These are phyloP conservation scores for Pythium biforme DNA, from an alignment of 352 stramenopile genomes.

Conservation along the genomic window DNA sequence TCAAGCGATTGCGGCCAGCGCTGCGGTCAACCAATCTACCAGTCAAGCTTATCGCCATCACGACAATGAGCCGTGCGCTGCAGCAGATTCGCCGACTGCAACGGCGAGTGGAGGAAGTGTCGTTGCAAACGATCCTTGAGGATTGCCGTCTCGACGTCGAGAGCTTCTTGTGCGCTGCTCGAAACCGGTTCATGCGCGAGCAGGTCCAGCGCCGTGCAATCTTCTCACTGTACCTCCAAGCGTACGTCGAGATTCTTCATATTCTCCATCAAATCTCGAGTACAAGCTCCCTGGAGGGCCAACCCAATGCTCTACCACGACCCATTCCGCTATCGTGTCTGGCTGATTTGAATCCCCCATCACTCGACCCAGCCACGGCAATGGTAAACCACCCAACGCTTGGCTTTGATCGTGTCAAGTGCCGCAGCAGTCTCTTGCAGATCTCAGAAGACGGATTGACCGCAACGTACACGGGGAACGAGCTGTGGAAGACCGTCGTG, in stretches of 20 bases:
- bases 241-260: constrained; percentile 56
- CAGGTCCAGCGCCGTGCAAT: constrained; percentile 54
- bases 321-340: constrained; percentile 23
- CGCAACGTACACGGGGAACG: constrained; percentile 73
- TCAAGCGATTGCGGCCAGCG: constrained; percentile 3
- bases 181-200: constrained; percentile 51
- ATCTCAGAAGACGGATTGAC: constrained; percentile 68
- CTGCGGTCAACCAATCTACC: constrained; percentile 52
- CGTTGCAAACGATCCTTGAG: constrained; percentile 3
- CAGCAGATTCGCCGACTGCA: constrained; percentile 6
- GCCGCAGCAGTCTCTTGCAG: constrained; percentile 52
- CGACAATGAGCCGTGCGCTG: constrained; percentile 49
- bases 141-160: constrained; percentile 22
- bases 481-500: constrained; percentile 90
- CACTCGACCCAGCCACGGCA: background rate
- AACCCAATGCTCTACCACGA: background rate
- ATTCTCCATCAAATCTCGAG: background rate
- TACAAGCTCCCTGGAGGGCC: background rate
- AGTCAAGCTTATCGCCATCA: constrained; percentile 58
- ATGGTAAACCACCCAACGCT: constrained; percentile 7
- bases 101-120: background rate
- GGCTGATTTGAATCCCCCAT: background rate
- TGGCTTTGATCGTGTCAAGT: constrained; percentile 64
- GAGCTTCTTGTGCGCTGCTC: constrained; percentile 51
- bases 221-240: constrained; percentile 73